Evolutionary conservation across 371 early-diverging fungal species (phyloP).

Genomic region (Mortierella sp.): DNA sequence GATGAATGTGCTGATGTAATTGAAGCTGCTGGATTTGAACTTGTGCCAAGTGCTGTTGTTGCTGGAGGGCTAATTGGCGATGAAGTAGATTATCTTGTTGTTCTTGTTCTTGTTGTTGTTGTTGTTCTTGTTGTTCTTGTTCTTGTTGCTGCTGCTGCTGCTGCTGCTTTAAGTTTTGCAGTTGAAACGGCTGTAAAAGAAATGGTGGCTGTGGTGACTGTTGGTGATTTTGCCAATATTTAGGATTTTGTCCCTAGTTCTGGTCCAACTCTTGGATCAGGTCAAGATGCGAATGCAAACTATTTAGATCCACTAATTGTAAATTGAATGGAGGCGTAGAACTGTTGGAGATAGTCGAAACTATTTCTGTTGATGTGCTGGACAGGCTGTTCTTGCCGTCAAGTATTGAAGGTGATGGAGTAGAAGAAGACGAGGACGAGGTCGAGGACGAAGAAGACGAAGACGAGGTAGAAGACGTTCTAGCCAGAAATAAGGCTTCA

Average conservation of each 20-base stretch:
- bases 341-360: background rate
- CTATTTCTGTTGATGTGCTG: background rate
- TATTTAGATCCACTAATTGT: background rate
- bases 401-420: background rate
- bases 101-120: conserved; percentile 1
- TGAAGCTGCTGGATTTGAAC: conserved; percentile 34
- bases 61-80: conserved; percentile 21
- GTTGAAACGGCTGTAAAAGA: conserved; percentile 6
- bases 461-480: background rate
- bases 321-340: background rate
- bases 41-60: conserved; percentile 28
- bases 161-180: conserved; percentile 9
- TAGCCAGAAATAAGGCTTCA: background rate
- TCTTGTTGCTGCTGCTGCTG: conserved; percentile 6
- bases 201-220: background rate
- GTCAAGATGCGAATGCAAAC: background rate
- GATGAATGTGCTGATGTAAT: conserved; percentile 22
- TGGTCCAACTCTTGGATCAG: background rate
- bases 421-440: background rate
- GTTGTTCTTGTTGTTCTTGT: conserved; percentile 7
- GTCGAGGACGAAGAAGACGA: background rate
- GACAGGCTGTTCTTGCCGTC: background rate
- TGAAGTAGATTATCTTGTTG: conserved; percentile 1
- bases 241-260: background rate
- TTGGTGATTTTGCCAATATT: background rate